These are phyloP conservation scores for Wickerhamomyces silvicola DNA, from an alignment of 805 yeast species.

Conservation along the genomic window DNA sequence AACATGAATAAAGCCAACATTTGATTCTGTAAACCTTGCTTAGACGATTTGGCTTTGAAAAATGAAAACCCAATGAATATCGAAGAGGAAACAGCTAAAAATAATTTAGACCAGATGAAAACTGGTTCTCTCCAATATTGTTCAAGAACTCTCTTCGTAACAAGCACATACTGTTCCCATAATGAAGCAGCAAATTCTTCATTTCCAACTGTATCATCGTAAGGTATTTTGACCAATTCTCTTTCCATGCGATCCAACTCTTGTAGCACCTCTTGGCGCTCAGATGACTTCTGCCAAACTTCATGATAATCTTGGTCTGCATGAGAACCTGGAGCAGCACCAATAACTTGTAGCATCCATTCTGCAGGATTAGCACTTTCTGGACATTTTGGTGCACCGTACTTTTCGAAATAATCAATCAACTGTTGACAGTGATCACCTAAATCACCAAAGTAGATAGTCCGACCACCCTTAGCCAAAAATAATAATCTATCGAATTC, in stretches of 20 bases:
- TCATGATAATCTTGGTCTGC: conserved; percentile 67
- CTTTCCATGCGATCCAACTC: conserved; percentile 62
- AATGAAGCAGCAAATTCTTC: conserved; percentile 39
- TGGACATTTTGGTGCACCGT: conserved; percentile 67
- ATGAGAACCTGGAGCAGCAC: conserved; percentile 77
- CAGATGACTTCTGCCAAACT: conserved; percentile 70
- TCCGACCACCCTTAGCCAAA: conserved; percentile 63
- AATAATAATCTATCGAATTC: conserved; percentile 74
- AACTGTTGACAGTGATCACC: conserved; percentile 53
- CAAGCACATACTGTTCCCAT: conserved; percentile 36
- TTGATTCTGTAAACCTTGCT: conserved; percentile 76
- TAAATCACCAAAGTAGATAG: conserved; percentile 70
- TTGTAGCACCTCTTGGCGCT: conserved; percentile 47
- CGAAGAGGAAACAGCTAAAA: conserved; percentile 47
- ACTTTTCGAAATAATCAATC: conserved; percentile 57
- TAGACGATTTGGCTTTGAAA: conserved; percentile 56
- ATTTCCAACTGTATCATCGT: conserved; percentile 26
- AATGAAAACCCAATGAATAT: conserved; percentile 70
- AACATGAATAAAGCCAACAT: conserved; percentile 74
- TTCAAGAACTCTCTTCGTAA: conserved; percentile 48
- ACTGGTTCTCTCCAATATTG: conserved; percentile 66
- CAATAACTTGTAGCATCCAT: conserved; percentile 86
- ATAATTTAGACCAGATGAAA: conserved; percentile 53
- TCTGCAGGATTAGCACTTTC: conserved; percentile 74
- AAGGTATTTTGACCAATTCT: conserved; percentile 39